Conservation (phyloP, 208 protist species). For the Trypanosoma lewisi region DNA sequence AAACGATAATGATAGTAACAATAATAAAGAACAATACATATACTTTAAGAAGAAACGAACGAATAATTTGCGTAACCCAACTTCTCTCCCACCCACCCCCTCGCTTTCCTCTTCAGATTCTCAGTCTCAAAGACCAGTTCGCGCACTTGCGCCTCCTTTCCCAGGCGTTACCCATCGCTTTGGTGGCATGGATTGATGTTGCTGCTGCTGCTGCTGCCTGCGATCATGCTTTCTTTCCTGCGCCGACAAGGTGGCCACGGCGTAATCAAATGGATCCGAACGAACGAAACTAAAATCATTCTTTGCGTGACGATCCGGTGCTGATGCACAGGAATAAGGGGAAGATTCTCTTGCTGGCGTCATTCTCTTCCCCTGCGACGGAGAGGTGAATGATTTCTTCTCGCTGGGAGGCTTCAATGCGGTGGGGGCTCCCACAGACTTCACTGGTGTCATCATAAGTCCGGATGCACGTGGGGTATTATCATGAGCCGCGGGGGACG, state of each 20-base stretch:
- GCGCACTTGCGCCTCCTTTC: not conserved
- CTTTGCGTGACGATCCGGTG: not conserved
- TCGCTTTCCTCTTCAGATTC: too few relatives aligned
- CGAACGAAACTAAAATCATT: not conserved
- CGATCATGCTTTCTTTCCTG: constrained; percentile 11
- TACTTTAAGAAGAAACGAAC: not conserved
- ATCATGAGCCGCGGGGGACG: not conserved
- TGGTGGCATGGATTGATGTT: not conserved
- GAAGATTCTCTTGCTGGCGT: not conserved
- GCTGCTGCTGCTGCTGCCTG: too few relatives aligned
- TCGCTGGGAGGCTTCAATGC: not conserved
- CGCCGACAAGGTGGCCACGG: constrained; percentile 10
- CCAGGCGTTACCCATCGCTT: constrained; percentile 16
- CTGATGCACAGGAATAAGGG: not conserved
- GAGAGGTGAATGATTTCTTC: not conserved
- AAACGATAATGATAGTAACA: constrained; percentile 14
- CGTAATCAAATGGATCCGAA: constrained; percentile 11
- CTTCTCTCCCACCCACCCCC: not conserved
- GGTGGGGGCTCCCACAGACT: not conserved
- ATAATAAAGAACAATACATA: constrained; percentile 2
- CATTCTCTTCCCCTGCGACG: not conserved
- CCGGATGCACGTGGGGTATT: not conserved
- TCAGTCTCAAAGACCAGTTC: not conserved
- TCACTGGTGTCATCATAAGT: not conserved
- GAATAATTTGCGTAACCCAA: not conserved